These are phyloP conservation scores for Boletus barrowsii DNA, from an alignment of 768 basidiomycete genomes.

Conservation along the genomic window DNA sequence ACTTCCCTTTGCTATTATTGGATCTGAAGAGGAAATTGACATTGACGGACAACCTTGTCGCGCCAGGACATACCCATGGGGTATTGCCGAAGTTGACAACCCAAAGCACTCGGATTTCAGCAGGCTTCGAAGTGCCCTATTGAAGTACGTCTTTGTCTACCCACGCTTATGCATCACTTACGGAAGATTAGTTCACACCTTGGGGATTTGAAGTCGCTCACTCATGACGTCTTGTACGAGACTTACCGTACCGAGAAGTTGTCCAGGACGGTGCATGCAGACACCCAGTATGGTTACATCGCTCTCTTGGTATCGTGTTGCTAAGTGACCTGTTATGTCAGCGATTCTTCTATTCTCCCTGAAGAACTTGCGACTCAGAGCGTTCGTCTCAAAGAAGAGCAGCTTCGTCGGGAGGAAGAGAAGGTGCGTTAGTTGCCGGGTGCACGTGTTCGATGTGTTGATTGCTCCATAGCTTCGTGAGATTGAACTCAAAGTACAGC, in stretches of 20 bases:
- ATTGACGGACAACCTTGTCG: conserved; percentile 89
- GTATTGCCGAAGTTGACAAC: conserved; percentile 97
- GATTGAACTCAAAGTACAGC: conserved; percentile 95
- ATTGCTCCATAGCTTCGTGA: conserved; percentile 70
- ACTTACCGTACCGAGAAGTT: conserved; percentile 98
- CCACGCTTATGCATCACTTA: conserved; percentile 8
- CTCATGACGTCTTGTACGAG: conserved; percentile 92
- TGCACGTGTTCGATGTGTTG: conserved; percentile 7
- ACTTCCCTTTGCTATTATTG: conserved; percentile 95
- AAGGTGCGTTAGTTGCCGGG: conserved; percentile 49
- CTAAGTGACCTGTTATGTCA: conserved; percentile 33
- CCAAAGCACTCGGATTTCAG: conserved; percentile 99
- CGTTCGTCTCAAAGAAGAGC: conserved; percentile 98
- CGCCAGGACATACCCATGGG: conserved; percentile 97
- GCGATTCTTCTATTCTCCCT: conserved; percentile 87
- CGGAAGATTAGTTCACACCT: conserved; percentile 71
- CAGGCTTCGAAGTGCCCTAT: conserved; percentile 83
- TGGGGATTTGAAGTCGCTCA: conserved; percentile 90
- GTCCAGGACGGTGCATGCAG: conserved; percentile 82
- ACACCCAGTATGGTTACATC: conserved; percentile 53
- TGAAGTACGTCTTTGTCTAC: conserved; percentile 58
- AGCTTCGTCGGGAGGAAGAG: conserved; percentile 94
- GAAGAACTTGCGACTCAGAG: conserved; percentile 97
- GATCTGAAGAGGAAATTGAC: conserved; percentile 95
- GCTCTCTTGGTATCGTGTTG: conserved; percentile 5